Base-by-base conservation (phyloP, 2,329 filamentous ascomycete genomes). In the Cordyceps pruinosa region DNA sequence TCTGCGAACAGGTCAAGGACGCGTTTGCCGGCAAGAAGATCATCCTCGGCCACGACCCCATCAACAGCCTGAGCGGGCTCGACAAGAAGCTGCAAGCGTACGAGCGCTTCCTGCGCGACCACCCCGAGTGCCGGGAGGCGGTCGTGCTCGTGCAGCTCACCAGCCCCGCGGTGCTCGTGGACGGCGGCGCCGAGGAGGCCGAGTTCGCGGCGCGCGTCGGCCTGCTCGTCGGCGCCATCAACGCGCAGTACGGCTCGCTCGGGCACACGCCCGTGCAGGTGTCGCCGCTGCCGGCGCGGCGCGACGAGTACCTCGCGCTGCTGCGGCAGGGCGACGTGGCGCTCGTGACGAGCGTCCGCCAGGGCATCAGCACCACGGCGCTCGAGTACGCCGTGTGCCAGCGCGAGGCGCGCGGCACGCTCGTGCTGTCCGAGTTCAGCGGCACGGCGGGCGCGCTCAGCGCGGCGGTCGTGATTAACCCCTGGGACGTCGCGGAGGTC, bases 301-400 rank as follows among this genome's bases (percentile, higher is more conserved):
- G 87, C 62, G 88, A 91, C 64, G 92, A 97, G 72, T 97, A 97
- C 72, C 95, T 96, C 71, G 92, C 93, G 5, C 82, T 97, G 19
- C 80, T 97, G 56, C 86, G 93, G 23, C 85, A 90, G 3, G 92
- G 89, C 39, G 91, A 97, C 70, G 89, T 97, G 62, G 93, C 90
- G 5, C 78, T 97, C 52, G 96, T 97, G 71, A 97, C 94, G 7
- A 96, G 90, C 64, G 91, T 97, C 23, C 85, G 93, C 59, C 93
- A 97, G 71, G 93, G 93, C 59, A 97, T 97, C 91, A 97, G 97
- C 76, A 97, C 93, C 0, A 96, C 92, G 21, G 94, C 90, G 68
- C 77, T 97, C 64, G 93, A 97, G 73, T 97, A 97, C 69, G 85
- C 97, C 58, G 82, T 96, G 58, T 96, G 90, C 71, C 93, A 97